Base-by-base conservation (phyloP, 2,329 filamentous ascomycete species). In the Fusarium devonianum region DNA sequence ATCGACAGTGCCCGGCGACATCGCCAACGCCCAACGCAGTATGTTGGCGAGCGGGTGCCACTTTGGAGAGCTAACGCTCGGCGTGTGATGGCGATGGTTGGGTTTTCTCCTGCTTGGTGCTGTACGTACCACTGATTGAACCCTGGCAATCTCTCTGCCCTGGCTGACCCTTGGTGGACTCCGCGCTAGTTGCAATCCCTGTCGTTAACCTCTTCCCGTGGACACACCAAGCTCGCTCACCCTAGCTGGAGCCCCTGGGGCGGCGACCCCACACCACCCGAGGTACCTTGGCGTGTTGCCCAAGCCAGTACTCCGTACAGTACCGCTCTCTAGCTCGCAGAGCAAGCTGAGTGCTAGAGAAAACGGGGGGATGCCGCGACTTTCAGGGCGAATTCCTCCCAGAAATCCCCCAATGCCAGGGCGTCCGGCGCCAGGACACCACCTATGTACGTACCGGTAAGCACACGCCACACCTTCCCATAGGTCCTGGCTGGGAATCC, bases 361-460 rank as follows among this genome's bases (percentile, higher is more conserved):
- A 43, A 56, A 55, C 40, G 60, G 42, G 46, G 46, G 57, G 57
- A 54, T 50, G 35, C 36, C 55, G 55, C 56, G 54, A 47, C 49
- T 50, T 54, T 51, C 55, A 58, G 54, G 55, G 55, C 54, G 56
- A 50, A 45, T 56, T 49, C 36, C 16, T 56, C 29, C 21, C 21
- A 9, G 44, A 58, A 40, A 34, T 47, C 32, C 29, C 54, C 13
- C 22, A 21, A 55, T 14, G n/a, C 19, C 32, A 54, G 45, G 44
- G 44, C 36, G 23, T n/a, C n/a, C n/a, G n/a, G n/a, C n/a, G n/a
- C n/a, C n/a, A n/a, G n/a, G n/a, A n/a, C n/a, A n/a, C n/a, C n/a
- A n/a, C n/a, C n/a, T n/a, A n/a, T n/a, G n/a, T n/a, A n/a, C n/a
- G n/a, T n/a, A n/a, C n/a, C n/a, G n/a, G n/a, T n/a, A n/a, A n/a